phyloP scores from a whole-genome alignment of 139 green algal species.

The Astrephomene gubernaculifera region DNA sequence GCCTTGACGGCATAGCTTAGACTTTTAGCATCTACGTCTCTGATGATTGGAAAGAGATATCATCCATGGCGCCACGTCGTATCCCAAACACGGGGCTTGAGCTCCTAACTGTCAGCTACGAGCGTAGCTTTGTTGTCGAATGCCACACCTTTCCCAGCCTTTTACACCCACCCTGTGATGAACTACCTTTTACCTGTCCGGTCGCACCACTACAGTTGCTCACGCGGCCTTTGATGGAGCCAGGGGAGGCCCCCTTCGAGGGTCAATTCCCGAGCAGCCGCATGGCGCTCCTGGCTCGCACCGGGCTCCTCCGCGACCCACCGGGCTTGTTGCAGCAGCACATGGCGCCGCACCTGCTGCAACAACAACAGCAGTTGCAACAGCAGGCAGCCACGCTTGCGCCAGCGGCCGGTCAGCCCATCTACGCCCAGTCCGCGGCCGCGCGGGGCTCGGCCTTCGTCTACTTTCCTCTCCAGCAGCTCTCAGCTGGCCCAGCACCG shows the following conservation, averaged over 20 bases:
- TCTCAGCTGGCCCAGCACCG: neutral
- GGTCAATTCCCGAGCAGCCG: constrained; percentile 1
- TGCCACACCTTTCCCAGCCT: too few species aligned
- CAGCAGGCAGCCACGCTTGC: neutral
- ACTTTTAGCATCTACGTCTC: too few species aligned
- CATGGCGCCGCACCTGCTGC: neutral
- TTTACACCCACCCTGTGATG: too few species aligned
- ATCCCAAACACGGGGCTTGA: too few species aligned
- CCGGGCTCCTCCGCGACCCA: constrained; percentile 16
- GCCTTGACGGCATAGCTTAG: too few species aligned
- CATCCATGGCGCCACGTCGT: too few species aligned
- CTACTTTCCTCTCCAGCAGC: constrained; percentile 27
- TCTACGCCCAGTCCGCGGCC: constrained; percentile 1
- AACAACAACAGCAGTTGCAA: constrained; percentile 29
- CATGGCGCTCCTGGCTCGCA: constrained; percentile 19
- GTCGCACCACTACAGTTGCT: constrained; percentile 33
- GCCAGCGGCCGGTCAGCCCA: neutral
- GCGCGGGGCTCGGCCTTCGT: neutral
- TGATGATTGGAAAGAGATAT: too few species aligned
- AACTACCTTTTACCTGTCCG: too few species aligned
- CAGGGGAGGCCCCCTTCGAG: constrained; percentile 1
- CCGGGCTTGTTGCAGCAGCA: constrained; percentile 15
- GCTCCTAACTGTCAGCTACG: too few species aligned
- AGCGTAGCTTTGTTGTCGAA: too few species aligned
- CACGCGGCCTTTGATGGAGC: neutral